Evolutionary conservation across 768 basidiomycete genomes (phyloP).

Genomic region (Boletus pseudo-olivaceus): DNA sequence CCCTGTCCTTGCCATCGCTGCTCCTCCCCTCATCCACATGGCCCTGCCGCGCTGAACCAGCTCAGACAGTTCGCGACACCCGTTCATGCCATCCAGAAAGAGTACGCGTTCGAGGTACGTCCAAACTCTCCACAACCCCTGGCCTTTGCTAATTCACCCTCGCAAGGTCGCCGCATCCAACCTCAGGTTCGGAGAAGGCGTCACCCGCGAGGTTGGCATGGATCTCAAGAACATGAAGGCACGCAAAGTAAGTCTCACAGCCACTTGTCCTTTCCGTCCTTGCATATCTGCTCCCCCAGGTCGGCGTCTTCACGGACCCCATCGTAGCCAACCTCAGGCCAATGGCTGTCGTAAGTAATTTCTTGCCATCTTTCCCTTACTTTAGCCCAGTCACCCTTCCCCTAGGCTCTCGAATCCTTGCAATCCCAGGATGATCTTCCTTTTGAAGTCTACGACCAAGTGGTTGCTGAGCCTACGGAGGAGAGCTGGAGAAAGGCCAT

Average conservation of each 20-base stretch:
- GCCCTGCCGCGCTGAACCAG: conserved; percentile 52
- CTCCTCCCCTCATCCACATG: conserved; percentile 36
- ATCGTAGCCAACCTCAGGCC: conserved; percentile 78
- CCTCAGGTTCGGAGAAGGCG: conserved; percentile 85
- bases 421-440: conserved; percentile 71
- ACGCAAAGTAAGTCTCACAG: conserved; percentile 53
- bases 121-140: neutral
- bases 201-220: conserved; percentile 88
- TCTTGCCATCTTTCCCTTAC: neutral
- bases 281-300: conserved; percentile 42
- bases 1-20: conserved; percentile 79
- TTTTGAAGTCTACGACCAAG: conserved; percentile 78
- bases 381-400: neutral
- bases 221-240: conserved; percentile 93
- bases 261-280: neutral
- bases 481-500: conserved; percentile 87
- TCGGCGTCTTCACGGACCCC: conserved; percentile 91
- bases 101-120: conserved; percentile 86
- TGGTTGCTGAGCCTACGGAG: conserved; percentile 90
- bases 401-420: conserved; percentile 73
- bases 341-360: conserved; percentile 68
- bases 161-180: conserved; percentile 80
- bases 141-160: neutral
- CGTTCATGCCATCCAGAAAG: conserved; percentile 66
- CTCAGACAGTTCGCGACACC: conserved; percentile 77